A percentile compares a stretch with the other conserved stretches of the same genome.
These are phyloP conservation scores for Volvox carteri DNA, from an alignment of 163 green algal species.

Conservation along the genomic window DNA sequence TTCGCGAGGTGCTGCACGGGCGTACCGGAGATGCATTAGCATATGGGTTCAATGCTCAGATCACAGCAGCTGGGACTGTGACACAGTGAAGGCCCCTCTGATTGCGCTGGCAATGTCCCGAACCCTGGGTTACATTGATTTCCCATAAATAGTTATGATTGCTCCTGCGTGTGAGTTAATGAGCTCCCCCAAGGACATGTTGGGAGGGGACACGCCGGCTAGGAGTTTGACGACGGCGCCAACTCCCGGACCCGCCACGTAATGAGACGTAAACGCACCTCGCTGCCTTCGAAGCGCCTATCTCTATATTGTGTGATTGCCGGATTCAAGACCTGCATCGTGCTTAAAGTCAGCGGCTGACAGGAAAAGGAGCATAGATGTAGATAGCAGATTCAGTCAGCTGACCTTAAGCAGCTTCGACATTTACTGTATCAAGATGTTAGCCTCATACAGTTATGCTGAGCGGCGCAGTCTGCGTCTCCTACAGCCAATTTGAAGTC, in stretches of 20 bases:
- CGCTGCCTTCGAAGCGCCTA: slow-evolving; percentile 70
- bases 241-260: background rate
- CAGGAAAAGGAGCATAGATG: background rate
- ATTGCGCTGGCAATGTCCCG: too few species aligned
- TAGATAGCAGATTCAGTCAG: background rate
- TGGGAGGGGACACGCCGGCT: too few species aligned
- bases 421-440: background rate
- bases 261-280: slow-evolving; percentile 45
- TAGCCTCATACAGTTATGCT: background rate
- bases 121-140: too few species aligned
- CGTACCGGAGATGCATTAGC: too few species aligned
- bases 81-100: too few species aligned
- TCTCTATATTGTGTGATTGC: slow-evolving; percentile 76
- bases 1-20: too few species aligned
- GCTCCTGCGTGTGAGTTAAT: too few species aligned
- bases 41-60: too few species aligned
- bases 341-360: background rate
- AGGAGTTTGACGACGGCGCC: background rate
- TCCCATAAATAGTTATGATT: too few species aligned
- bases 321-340: slow-evolving; percentile 68
- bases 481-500: too few species aligned
- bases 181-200: too few species aligned
- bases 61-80: too few species aligned
- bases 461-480: background rate
- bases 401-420: slow-evolving; percentile 45